Percentiles rank a stretch among this genome's conserved stretches.
Evolutionary conservation across 1,284 basidiomycete genomes (phyloP).

Genomic region (Thelephora terrestris): DNA sequence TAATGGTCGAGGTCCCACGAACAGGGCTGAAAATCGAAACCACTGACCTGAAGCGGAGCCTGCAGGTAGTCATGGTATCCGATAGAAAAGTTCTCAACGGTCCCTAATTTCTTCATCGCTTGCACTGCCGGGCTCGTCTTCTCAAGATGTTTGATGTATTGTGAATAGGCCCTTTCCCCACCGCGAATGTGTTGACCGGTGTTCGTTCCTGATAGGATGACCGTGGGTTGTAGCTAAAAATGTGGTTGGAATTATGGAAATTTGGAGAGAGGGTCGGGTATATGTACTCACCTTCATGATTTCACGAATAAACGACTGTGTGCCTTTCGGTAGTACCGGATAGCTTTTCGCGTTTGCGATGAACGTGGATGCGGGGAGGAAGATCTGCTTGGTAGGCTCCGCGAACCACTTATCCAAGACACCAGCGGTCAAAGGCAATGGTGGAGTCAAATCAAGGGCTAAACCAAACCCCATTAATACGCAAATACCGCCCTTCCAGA

Average conservation of each 20-base stretch:
- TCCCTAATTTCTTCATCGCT: conserved; percentile 49
- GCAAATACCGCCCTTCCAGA: background rate
- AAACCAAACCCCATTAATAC: conserved; percentile 3
- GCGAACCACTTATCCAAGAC: conserved; percentile 83
- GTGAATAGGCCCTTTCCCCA: conserved; percentile 80
- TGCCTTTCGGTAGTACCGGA: conserved; percentile 89
- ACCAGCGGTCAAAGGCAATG: conserved; percentile 67
- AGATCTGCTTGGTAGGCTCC: conserved; percentile 83
- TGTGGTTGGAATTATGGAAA: background rate
- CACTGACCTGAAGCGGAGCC: conserved; percentile 76
- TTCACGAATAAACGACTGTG: conserved; percentile 81
- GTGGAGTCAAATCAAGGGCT: conserved; percentile 87
- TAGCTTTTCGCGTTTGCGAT: conserved; percentile 96
- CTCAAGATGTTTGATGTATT: conserved; percentile 83
- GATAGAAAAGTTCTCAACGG: conserved; percentile 81
- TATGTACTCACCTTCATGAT: conserved; percentile 65
- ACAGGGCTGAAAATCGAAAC: background rate
- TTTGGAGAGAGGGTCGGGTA: conserved; percentile 8
- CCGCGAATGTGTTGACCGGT: conserved; percentile 64
- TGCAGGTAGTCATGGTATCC: conserved; percentile 96
- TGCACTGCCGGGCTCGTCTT: conserved; percentile 57
- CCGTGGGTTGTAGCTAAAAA: conserved; percentile 64
- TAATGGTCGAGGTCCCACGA: conserved; percentile 3
- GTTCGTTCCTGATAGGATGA: conserved; percentile 69
- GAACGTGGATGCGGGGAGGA: conserved; percentile 84